Conservation (phyloP, 208 protist genomes). For the Acanthamoeba royreba region DNA sequence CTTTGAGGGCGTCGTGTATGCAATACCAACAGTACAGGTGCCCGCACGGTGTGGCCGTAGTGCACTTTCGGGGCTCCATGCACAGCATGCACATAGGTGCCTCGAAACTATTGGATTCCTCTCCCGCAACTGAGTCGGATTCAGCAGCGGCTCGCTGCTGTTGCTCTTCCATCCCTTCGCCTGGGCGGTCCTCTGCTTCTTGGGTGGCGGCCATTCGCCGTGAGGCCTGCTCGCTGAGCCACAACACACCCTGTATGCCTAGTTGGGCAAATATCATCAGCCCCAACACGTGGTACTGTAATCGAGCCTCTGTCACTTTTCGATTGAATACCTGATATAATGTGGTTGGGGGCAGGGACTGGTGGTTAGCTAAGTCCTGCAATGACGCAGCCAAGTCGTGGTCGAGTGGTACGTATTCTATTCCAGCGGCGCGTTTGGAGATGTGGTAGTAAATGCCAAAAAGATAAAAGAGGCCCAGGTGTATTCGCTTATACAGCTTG, state of each 20-base stretch:
- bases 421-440: background rate
- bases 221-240: background rate
- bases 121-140: background rate
- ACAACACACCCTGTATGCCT: background rate
- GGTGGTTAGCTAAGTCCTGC: background rate
- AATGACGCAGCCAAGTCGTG: background rate
- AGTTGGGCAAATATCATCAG: slow-evolving; percentile 22
- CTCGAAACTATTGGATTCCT: background rate
- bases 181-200: background rate
- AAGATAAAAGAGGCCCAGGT: slow-evolving; percentile 30
- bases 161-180: background rate
- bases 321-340: slow-evolving; percentile 50
- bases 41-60: slow-evolving; percentile 44
- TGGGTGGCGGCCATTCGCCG: background rate
- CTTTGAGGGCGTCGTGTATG: slow-evolving; percentile 32
- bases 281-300: background rate
- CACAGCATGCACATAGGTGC: background rate
- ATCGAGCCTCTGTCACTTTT: background rate
- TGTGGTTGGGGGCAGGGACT: too few species aligned
- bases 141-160: background rate
- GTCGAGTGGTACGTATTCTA: background rate
- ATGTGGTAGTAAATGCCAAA: slow-evolving; percentile 20
- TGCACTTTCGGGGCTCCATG: background rate
- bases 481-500: background rate
- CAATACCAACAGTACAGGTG: slow-evolving; percentile 56